Base-by-base conservation (phyloP, 345 rosid genomes). In the Murraya koenigii region DNA sequence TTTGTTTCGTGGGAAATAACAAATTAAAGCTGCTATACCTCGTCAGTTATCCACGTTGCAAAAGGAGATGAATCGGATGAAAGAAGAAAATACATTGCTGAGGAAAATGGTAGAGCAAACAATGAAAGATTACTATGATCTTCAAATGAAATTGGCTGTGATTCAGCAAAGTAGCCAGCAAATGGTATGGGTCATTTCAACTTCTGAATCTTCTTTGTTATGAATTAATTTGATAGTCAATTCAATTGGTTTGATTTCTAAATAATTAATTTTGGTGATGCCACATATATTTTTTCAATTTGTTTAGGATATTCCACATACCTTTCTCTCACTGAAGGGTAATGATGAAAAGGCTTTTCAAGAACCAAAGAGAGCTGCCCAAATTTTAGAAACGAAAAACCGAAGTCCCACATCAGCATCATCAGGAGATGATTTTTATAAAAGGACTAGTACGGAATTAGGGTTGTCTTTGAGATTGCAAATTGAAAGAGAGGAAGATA, bases 21-120 rank as follows among this genome's bases (percentile, higher is more conserved):
- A 52, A 19, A 52, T 52, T 19, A 17, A 52, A 52, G 20, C 22
- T 52, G 22, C 1, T 52, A 52, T 52, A 5, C 56, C 56, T 17
- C 30, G 5, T 32, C 76, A 89, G 93, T 54, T 91, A 74, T 79
- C 73, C 60, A 86, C 63, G 75, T 61, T 91, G 58, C 85, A 85
- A 30, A 78, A 38, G 85, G 90, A 91, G 84, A 89, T 91, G 86
- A 81, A 69, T 49, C 80, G 86, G 8, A 86, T 89, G 85, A 89
- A 86, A 63, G 93, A 89, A 80, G 93, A 91, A 78, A 91, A 91
- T 77, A 32, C 84, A 59, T 75, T 75, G 73, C 79, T 91, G 82
- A 89, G 86, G 78, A 82, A 76, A 71, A 84, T 79, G 39, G 88
- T 89, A 54, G 95, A 91, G 75, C 85, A 87, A 73, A 84, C 90